Base-by-base conservation (phyloP, 305 asterid genomes). In the Fraxinus sp. region DNA sequence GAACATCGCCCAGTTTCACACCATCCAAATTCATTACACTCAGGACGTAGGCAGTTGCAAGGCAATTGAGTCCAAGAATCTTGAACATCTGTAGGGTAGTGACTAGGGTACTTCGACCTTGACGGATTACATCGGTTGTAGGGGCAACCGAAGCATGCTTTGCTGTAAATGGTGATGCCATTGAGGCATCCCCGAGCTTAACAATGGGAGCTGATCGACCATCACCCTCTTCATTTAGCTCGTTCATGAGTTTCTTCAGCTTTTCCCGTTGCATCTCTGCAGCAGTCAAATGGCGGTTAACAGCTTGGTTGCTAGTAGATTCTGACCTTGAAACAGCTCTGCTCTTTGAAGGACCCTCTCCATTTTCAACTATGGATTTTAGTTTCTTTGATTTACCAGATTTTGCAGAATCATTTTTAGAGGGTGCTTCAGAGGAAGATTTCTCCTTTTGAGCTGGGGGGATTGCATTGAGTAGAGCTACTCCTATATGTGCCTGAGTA, bases 1-100 rank as follows among this genome's bases (percentile, higher is more conserved):
- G 99, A 66, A 94, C 89, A 74, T 96, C 99, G 0, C 98, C 99
- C 84, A 96, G 79, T 85, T 96, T 96, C 83, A 96, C 99, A 30
- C 99, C 99, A 36, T 96, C 99, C 16, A 96, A 86, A 89, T 96
- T 86, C 99, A 96, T 96, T 10, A 96, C 99, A 26, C 99, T 96
- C 82, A 96, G 90, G 52, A 96, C 98, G 14, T 96, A 94, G 80
- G 99, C 99, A 3, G 99, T 96, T 3, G 99, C 99, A 3, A 96
- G 97, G 88, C 99, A 96, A 90, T 96, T 96, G 16, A 96, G 98
- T 33, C 99, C 99, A 3, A 96, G 98, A 13, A 96, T 96, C 91
- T 96, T 96, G 92, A 96, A 96, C 99, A 96, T 96, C 85, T 96
- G 99, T 77, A 96, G 99, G 35, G 99, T 96, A 22, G 99, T 96